Evolutionary conservation across 2,329 filamentous ascomycete genomes (phyloP), one percentile per base, ranked within the genome.

Genomic region (Colletotrichum phormii): DNA sequence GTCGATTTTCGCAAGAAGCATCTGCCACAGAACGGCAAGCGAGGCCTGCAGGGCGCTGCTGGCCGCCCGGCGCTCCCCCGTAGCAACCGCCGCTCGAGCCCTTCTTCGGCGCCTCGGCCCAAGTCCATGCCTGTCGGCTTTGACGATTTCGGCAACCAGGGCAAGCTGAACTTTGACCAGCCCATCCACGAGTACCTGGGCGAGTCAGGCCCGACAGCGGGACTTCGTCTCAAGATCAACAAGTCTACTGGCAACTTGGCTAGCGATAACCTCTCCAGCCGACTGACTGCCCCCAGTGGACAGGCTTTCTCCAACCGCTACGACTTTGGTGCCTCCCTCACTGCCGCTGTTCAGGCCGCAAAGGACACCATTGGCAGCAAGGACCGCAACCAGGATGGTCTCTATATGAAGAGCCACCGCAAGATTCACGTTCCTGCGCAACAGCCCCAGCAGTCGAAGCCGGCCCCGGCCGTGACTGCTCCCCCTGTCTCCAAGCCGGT

Each of bases 281-380:
- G 86, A 42, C 80, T 90, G 29, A 81, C 87, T 0, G 83, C 89
- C 2, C 89, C 89, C 1, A 91, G 89, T 75, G 90, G 91, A 31
- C 91, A 94, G 77, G 93, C 92, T 22, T 98, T 98, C 81, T 94
- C 95, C 59, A 95, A 95, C 82, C 93, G 97, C 66, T 99, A 99
- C 81, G 96, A 98, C 84, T 98, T 99, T 81, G 92, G 94, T 74
- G 94, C 94, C n/a, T 98, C 97, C 0, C 88, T 98, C 35, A 92
- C 89, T 65, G 95, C 95, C 64, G 95, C 95, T 13, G 93, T 96
- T 80, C 91, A 92, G 78, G 92, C 90, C 33, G 92, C 93, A 59
- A 93, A 94, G 79, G 91, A 90, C 75, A 86, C 87, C 15, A 84
- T 89, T 75, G 85, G 88, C 75, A 89, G 88, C 75, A 89, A 91